Conservation (phyloP, 441 rosid species). For the Capsella rubella region DNA sequence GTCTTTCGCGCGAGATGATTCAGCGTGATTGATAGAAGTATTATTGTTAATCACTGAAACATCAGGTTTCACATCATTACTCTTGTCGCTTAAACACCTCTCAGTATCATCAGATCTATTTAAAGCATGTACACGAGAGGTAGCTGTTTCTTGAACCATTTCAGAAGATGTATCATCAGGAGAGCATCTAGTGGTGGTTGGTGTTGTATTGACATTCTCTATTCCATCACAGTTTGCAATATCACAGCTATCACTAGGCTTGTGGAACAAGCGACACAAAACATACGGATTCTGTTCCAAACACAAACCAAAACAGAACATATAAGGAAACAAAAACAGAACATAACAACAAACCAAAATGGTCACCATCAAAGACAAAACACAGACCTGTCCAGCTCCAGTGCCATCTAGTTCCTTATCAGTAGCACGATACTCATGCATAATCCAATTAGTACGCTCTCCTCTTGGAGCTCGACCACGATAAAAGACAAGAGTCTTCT, state of each 20-base stretch:
- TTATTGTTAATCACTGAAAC: slow-evolving; percentile 47
- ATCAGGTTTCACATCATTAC: slow-evolving; percentile 42
- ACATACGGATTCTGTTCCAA: slow-evolving; percentile 64
- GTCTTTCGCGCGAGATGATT: slow-evolving; percentile 64
- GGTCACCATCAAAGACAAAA: neutral
- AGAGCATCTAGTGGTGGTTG: slow-evolving; percentile 57
- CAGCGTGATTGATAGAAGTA: slow-evolving; percentile 55
- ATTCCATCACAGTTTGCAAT: slow-evolving; percentile 54
- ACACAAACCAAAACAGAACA: slow-evolving; percentile 2
- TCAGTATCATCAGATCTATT: slow-evolving; percentile 48
- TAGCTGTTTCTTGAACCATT: slow-evolving; percentile 61
- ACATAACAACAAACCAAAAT: neutral
- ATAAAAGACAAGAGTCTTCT: slow-evolving; percentile 89
- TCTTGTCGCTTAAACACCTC: slow-evolving; percentile 47
- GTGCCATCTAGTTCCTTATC: slow-evolving; percentile 75
- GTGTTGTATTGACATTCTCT: slow-evolving; percentile 62
- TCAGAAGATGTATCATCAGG: slow-evolving; percentile 76
- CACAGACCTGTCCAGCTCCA: slow-evolving; percentile 76
- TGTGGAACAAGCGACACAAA: slow-evolving; percentile 83
- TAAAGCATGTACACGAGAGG: slow-evolving; percentile 41
- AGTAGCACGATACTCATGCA: slow-evolving; percentile 92
- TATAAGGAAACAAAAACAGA: neutral
- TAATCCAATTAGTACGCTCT: slow-evolving; percentile 82
- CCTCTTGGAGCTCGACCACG: slow-evolving; percentile 95
- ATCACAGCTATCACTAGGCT: slow-evolving; percentile 59